Evolutionary conservation across 345 rosid genomes (phyloP), one percentile per base, ranked within the genome.

Genomic region (Dipteronia sinensis): DNA sequence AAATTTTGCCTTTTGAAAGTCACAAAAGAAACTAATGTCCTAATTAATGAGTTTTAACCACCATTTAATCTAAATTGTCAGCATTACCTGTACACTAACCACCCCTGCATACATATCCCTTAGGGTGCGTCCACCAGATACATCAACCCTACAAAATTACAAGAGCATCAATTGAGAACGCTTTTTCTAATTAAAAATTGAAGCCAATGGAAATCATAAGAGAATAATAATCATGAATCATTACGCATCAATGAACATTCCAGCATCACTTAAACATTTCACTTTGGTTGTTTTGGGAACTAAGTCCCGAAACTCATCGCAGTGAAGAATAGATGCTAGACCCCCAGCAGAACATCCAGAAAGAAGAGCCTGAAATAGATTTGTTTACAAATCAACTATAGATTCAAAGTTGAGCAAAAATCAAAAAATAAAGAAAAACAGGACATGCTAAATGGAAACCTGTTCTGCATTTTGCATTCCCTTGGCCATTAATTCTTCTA

Each of bases 341-440:
- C 96, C 96, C 63, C 97, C 98, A 7, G 98, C 97, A 59, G 99
- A 95, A 83, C 98, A 95, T 80, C 99, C 98, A n/a, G 99, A 93
- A 69, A 93, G 95, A 81, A 95, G 87, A 82, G 94, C 98, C 97
- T 95, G 86, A 17, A 11, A 78, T 13, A 66, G 67, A 49, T 22
- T 7, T 29, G 16, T n/a, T 7, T 65, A 20, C 47, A 67, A 46
- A 16, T 63, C 29, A 55, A 34, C 38, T 49, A 12, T 29, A 51
- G n/a, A 61, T 9, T 27, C 11, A 64, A 65, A 76, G 38, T 34
- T 69, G 46, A 44, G 51, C 2, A 27, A 15, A 42, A 64, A 29
- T n/a, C 13, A 64, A 62, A 0, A 27, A 15, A 42, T 3, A 27
- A 61, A 29, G n/a, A n/a, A 64, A 46, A 17, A 12, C 19, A 47